These are phyloP conservation scores for Dendrobium huoshanense DNA, from an alignment of 106 monocot genomes.

Conservation along the genomic window DNA sequence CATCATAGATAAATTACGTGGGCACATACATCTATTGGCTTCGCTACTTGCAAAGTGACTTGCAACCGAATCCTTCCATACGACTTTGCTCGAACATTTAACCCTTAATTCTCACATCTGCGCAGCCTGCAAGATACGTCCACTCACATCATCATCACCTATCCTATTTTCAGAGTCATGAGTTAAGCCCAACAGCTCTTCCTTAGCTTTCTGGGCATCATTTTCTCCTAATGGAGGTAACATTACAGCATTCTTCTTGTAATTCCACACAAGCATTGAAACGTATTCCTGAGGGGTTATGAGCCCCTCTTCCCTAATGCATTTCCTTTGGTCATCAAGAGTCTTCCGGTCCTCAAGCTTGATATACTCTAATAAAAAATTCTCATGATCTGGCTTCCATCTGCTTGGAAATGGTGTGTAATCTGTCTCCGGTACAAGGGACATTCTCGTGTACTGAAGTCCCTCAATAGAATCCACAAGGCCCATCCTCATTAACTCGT, in stretches of 20 bases:
- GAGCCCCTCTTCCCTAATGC: slow-evolving; percentile 68
- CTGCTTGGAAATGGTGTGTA: slow-evolving; percentile 80
- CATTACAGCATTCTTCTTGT: slow-evolving; percentile 75
- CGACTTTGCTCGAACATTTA: background rate
- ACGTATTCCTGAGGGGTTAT: slow-evolving; percentile 86
- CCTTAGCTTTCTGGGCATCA: slow-evolving; percentile 46
- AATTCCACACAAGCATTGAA: slow-evolving; percentile 95
- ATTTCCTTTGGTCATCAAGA: slow-evolving; percentile 51
- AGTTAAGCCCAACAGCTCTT: slow-evolving; percentile 44
- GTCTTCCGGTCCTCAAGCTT: slow-evolving; percentile 54
- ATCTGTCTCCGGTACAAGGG: slow-evolving; percentile 88
- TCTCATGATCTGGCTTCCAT: slow-evolving; percentile 92
- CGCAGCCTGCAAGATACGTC: slow-evolving; percentile 17
- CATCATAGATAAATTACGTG: background rate
- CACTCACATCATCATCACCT: slow-evolving; percentile 31
- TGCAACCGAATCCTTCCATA: background rate
- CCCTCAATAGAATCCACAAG: slow-evolving; percentile 87
- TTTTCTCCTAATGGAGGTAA: slow-evolving; percentile 36
- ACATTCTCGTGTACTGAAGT: slow-evolving; percentile 83
- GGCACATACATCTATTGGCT: slow-evolving; percentile 4
- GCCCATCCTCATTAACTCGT: slow-evolving; percentile 89
- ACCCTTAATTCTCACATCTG: slow-evolving; percentile 27
- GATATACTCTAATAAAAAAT: slow-evolving; percentile 66
- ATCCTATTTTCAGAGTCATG: slow-evolving; percentile 18
- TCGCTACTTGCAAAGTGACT: background rate